phyloP scores from a whole-genome alignment of 345 rosid species.

The Murraya paniculata region DNA sequence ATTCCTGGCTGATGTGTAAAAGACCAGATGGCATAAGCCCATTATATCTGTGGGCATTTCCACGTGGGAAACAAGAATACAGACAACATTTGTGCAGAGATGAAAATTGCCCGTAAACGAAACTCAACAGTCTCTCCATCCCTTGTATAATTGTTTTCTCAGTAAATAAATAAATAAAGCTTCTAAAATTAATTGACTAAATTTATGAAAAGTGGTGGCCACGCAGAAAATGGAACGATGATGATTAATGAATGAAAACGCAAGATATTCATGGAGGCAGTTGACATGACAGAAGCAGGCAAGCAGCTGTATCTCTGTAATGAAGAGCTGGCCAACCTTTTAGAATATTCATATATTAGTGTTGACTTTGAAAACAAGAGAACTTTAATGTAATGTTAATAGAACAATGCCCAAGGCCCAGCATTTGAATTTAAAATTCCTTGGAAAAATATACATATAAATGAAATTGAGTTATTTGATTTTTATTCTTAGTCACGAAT shows the following conservation, averaged over 20 bases:
- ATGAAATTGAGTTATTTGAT: no score
- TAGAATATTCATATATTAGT: not conserved
- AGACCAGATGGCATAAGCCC: not conserved
- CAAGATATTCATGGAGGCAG: conserved; percentile 16
- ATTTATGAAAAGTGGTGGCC: not conserved
- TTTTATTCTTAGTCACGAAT: no score
- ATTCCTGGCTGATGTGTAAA: no score
- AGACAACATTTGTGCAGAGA: not conserved
- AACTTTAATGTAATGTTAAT: not conserved
- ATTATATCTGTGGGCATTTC: conserved; percentile 1
- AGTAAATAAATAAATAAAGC: not conserved
- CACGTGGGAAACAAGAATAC: not conserved
- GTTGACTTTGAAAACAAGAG: not conserved
- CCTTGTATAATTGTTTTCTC: not conserved
- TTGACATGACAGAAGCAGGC: conserved; percentile 13
- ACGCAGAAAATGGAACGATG: not conserved
- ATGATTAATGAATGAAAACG: not conserved
- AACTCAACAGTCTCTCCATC: not conserved
- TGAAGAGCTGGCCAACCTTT: conserved; percentile 19
- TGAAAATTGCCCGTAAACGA: not conserved
- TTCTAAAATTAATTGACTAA: not conserved
- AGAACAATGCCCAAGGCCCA: not conserved
- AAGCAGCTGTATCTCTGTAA: not conserved
- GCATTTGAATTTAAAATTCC: not conserved
- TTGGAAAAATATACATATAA: not conserved